Evolutionary conservation across 192 early-diverging fungal genomes (phyloP).

Genomic region (Jimgerdemannia flammicorona): DNA sequence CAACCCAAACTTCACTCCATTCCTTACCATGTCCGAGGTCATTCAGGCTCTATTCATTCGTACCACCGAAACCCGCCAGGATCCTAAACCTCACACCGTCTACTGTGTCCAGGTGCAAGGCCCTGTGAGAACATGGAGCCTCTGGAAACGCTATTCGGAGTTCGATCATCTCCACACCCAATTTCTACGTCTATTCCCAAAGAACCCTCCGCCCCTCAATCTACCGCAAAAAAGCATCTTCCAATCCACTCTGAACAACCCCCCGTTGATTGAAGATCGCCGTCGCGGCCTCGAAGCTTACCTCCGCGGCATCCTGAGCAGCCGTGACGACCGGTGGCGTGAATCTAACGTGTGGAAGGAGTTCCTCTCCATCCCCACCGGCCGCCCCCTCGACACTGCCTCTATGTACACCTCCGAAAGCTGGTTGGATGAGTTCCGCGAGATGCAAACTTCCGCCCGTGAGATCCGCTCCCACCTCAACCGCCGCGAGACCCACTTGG

Average conservation of each 20-base stretch:
- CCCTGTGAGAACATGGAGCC: slow-evolving; percentile 77
- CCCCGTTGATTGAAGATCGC: slow-evolving; percentile 66
- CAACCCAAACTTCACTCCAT: not conserved
- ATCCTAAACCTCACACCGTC: slow-evolving; percentile 63
- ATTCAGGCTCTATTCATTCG: slow-evolving; percentile 57
- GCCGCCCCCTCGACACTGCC: slow-evolving; percentile 39
- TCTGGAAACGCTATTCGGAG: slow-evolving; percentile 85
- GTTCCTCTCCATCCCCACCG: slow-evolving; percentile 68
- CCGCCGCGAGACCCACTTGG: slow-evolving; percentile 67
- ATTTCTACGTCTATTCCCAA: slow-evolving; percentile 62
- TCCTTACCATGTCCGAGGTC: slow-evolving; percentile 43
- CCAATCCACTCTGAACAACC: slow-evolving; percentile 54
- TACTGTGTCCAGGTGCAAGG: slow-evolving; percentile 75
- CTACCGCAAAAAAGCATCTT: slow-evolving; percentile 77
- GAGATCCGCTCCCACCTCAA: slow-evolving; percentile 74
- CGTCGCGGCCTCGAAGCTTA: slow-evolving; percentile 75
- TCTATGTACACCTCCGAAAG: slow-evolving; percentile 60
- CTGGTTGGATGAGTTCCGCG: slow-evolving; percentile 77
- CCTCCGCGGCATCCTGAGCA: slow-evolving; percentile 65
- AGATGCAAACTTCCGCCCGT: slow-evolving; percentile 55
- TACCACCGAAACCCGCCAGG: slow-evolving; percentile 41
- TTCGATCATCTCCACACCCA: slow-evolving; percentile 70
- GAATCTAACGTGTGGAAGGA: slow-evolving; percentile 64
- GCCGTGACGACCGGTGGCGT: slow-evolving; percentile 76
- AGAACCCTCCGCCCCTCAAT: slow-evolving; percentile 50